Evolutionary conservation across 306 rosid species (phyloP).

Genomic region (Biancaea sappan): DNA sequence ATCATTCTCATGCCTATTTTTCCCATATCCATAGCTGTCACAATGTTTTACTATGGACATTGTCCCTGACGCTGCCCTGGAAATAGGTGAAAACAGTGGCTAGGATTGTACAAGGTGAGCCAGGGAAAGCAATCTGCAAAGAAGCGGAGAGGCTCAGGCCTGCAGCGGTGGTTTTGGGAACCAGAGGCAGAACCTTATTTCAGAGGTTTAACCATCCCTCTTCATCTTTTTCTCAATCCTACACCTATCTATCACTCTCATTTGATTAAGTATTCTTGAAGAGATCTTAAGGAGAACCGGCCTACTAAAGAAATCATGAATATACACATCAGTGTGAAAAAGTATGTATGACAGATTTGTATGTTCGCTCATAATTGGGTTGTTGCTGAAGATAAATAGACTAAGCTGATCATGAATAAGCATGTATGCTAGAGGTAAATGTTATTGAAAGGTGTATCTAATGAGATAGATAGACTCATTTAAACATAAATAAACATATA

Average conservation of each 20-base stretch:
- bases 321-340: background rate
- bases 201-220: conserved; percentile 49
- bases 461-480: too few relatives aligned
- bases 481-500: too few relatives aligned
- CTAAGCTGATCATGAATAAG: background rate
- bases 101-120: conserved; percentile 71
- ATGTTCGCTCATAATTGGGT: background rate
- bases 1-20: background rate
- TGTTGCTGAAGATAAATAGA: background rate
- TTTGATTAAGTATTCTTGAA: background rate
- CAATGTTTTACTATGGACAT: too few relatives aligned
- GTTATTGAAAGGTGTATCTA: background rate
- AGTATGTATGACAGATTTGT: background rate
- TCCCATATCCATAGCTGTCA: too few relatives aligned
- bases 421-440: background rate
- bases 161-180: conserved; percentile 72
- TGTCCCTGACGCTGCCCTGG: background rate
- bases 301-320: background rate
- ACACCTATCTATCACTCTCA: background rate
- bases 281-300: background rate
- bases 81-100: conserved; percentile 69
- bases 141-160: conserved; percentile 76
- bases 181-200: conserved; percentile 72
- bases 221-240: background rate
- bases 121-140: conserved; percentile 73